Conservation (phyloP, 495 filamentous ascomycete species). For the Melanomma pulvis-pyrius region DNA sequence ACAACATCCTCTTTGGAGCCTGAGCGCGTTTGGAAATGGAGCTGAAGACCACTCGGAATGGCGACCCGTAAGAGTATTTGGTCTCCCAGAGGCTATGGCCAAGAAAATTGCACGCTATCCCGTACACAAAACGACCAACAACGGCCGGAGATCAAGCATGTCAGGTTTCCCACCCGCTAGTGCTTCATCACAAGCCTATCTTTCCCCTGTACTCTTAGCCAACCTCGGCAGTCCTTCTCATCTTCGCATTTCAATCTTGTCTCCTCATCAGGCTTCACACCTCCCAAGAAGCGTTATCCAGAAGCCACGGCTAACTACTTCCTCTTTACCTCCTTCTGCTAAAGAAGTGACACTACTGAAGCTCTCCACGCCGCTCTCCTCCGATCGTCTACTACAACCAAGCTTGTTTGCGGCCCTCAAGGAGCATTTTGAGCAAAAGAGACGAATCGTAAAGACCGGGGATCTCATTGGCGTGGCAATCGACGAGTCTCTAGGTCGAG, state of each 20-base stretch:
- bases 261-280: conserved; percentile 28
- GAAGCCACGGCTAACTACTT: conserved; percentile 36
- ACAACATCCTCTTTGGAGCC: conserved; percentile 50
- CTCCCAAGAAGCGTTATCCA: conserved; percentile 22
- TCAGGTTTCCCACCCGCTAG: conserved; percentile 49
- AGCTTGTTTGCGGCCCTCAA: conserved; percentile 82
- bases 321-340: conserved; percentile 77
- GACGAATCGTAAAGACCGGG: conserved; percentile 77
- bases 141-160: conserved; percentile 56
- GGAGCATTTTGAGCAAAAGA: conserved; percentile 76
- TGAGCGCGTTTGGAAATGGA: conserved; percentile 56
- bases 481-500: conserved; percentile 76
- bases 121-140: conserved; percentile 48
- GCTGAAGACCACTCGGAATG: conserved; percentile 59
- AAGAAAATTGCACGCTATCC: conserved; percentile 56
- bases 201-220: conserved; percentile 82
- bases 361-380: conserved; percentile 83
- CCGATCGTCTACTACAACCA: conserved; percentile 79
- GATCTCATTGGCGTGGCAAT: conserved; percentile 86
- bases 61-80: conserved; percentile 84
- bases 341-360: conserved; percentile 91
- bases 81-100: conserved; percentile 67
- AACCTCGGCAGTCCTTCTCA: conserved; percentile 80
- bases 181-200: conserved; percentile 64
- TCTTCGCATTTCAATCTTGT: conserved; percentile 49